A percentile compares a stretch with the other conserved stretches of the same genome.
Evolutionary conservation across 176 grass and related monocot genomes (phyloP).

Genomic region (Lolium rigidum): DNA sequence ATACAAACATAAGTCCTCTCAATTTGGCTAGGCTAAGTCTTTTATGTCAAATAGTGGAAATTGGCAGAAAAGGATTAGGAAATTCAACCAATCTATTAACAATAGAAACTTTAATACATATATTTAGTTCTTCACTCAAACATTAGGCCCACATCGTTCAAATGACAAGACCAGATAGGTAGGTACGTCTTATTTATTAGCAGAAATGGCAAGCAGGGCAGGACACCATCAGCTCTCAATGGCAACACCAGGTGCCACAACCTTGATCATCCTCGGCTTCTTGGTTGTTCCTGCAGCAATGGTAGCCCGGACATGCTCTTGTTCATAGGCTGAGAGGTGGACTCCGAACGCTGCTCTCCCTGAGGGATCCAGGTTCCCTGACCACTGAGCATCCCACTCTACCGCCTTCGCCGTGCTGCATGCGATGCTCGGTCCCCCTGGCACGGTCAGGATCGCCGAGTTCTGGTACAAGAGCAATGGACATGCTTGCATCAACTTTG

Average conservation of each 20-base stretch:
- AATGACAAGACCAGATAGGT: neutral
- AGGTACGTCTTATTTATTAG: constrained; percentile 30
- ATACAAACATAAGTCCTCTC: neutral
- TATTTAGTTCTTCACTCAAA: constrained; percentile 26
- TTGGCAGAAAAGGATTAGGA: constrained; percentile 11
- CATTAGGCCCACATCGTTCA: neutral
- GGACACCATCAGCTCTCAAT: constrained; percentile 36
- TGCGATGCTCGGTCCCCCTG: constrained; percentile 68
- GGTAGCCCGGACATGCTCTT: constrained; percentile 13
- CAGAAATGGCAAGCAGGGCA: constrained; percentile 30
- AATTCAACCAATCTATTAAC: neutral
- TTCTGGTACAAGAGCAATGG: constrained; percentile 50
- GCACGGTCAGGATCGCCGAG: constrained; percentile 64
- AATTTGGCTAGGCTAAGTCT: constrained; percentile 1
- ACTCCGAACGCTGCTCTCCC: constrained; percentile 70
- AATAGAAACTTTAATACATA: neutral
- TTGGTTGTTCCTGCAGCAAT: constrained; percentile 42
- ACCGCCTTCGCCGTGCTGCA: constrained; percentile 84
- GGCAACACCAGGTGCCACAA: constrained; percentile 24
- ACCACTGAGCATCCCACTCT: constrained; percentile 53
- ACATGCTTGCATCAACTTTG: constrained; percentile 17
- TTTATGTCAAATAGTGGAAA: neutral
- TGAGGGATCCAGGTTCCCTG: constrained; percentile 7
- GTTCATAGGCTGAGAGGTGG: constrained; percentile 53
- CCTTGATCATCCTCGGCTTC: constrained; percentile 45